Base-by-base conservation (phyloP, 257 asterid genomes). In the Thymus mandschuricus region DNA sequence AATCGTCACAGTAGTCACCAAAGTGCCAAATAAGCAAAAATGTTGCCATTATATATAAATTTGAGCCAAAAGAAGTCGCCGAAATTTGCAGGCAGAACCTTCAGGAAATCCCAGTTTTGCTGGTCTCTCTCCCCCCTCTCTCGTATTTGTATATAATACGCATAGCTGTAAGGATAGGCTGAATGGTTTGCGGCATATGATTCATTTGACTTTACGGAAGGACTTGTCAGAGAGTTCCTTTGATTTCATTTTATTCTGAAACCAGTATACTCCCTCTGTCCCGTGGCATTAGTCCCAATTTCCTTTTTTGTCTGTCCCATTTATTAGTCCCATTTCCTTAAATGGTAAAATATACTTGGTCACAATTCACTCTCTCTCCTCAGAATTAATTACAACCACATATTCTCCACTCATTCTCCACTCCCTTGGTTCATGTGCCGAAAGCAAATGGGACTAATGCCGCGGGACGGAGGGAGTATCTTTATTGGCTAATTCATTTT, bases 201-300 rank as follows among this genome's bases (percentile, higher is more conserved):
- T 49, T 43, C n/a, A 4, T 43, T 45, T 49, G 3, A 69, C 15
- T 64, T 66, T 21, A 11, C 30, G n/a, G 44, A 11, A 31, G 40
- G 64, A 44, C 41, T 48, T 58, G 12, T 69, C 65, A 21, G 68
- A 55, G 68, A 59, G 71, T 72, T 65, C 58, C 75, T 68, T 78
- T 74, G 61, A 73, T 71, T 64, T 67, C 38, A 49, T 71, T 81
- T 21, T 28, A 46, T 46, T 63, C 35, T 69, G 72, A 60, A 70
- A 66, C 63, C 8, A 60, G 28, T 66, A 49, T 71, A n/a, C n/a
- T n/a, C n/a, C n/a, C n/a, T n/a, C n/a, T n/a, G n/a, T n/a, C n/a
- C n/a, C n/a, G n/a, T n/a, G n/a, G n/a, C n/a, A n/a, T n/a, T n/a
- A n/a, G n/a, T n/a, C n/a, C n/a, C n/a, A n/a, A n/a, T n/a, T n/a